phyloP scores from a whole-genome alignment of 176 grass and related monocot genomes.

The Carex myosuroides region DNA sequence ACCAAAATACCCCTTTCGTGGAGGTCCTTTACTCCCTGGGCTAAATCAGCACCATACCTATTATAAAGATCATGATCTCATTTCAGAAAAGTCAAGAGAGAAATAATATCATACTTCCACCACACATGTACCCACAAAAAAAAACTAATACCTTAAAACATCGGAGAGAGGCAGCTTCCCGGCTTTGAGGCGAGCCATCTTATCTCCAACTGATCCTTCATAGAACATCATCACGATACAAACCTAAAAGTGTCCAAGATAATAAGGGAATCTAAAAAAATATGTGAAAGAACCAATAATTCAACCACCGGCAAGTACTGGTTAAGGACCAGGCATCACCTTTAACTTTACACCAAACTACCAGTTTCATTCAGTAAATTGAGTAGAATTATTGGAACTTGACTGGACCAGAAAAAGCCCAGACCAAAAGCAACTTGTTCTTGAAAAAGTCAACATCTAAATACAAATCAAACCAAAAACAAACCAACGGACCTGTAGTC shows the following conservation, averaged over 20 bases:
- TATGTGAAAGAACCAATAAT: not conserved
- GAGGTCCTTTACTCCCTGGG: conserved; percentile 63
- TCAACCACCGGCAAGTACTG: not conserved
- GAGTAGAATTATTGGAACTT: not conserved
- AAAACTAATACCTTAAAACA: conserved; percentile 60
- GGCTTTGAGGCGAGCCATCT: conserved; percentile 76
- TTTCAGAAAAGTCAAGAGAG: not conserved
- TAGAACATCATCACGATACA: conserved; percentile 96
- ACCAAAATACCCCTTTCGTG: conserved; percentile 66
- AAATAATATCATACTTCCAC: not conserved
- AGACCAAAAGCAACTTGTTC: not conserved
- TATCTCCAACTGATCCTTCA: conserved; percentile 89
- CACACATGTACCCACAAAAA: not conserved
- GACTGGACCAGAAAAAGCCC: not conserved
- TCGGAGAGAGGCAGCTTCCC: conserved; percentile 79
- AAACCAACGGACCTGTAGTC: not conserved
- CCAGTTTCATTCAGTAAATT: not conserved
- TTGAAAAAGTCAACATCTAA: not conserved
- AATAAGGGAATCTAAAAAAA: not conserved
- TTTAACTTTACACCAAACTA: not conserved
- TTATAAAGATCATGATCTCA: not conserved
- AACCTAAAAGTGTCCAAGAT: conserved; percentile 42
- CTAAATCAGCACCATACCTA: conserved; percentile 83
- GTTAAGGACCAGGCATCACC: not conserved
- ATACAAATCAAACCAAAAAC: not conserved